Evolutionary conservation across 2,329 filamentous ascomycete genomes (phyloP).

Genomic region (Xylariaceae sp.): DNA sequence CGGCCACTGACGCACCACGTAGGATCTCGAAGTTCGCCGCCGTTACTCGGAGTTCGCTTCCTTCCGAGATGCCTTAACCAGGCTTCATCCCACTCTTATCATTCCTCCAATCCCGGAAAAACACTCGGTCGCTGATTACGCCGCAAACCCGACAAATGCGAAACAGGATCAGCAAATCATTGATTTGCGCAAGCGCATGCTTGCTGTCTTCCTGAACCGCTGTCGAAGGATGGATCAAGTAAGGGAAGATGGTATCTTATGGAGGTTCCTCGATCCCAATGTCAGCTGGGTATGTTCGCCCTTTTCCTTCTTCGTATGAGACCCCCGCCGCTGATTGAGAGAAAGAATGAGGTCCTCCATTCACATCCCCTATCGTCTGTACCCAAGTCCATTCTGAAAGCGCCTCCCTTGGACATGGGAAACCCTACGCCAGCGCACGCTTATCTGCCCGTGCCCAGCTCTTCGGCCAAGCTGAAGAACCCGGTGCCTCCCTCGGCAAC

Average conservation of each 20-base stretch:
- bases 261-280: conserved; percentile 96
- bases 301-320: neutral
- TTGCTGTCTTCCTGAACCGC: conserved; percentile 89
- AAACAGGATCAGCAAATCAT: conserved; percentile 98
- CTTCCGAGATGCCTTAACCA: conserved; percentile 78
- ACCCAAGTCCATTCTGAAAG: conserved; percentile 89
- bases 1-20: conserved; percentile 14
- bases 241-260: conserved; percentile 89
- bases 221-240: conserved; percentile 91
- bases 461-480: conserved; percentile 79
- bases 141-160: conserved; percentile 93
- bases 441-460: conserved; percentile 79
- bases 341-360: conserved; percentile 85
- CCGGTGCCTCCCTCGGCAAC: conserved; percentile 34
- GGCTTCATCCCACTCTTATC: conserved; percentile 89
- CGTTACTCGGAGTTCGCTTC: conserved; percentile 97
- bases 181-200: conserved; percentile 92
- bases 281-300: conserved; percentile 80
- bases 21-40: conserved; percentile 93
- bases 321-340: conserved; percentile 24
- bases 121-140: conserved; percentile 97
- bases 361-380: conserved; percentile 86
- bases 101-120: conserved; percentile 98
- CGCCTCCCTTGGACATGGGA: conserved; percentile 91
- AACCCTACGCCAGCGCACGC: conserved; percentile 83